Evolutionary conservation across 2,329 filamentous ascomycete genomes (phyloP), one percentile per base, ranked within the genome.

Genomic region (Pseudogymnoascus sp.): DNA sequence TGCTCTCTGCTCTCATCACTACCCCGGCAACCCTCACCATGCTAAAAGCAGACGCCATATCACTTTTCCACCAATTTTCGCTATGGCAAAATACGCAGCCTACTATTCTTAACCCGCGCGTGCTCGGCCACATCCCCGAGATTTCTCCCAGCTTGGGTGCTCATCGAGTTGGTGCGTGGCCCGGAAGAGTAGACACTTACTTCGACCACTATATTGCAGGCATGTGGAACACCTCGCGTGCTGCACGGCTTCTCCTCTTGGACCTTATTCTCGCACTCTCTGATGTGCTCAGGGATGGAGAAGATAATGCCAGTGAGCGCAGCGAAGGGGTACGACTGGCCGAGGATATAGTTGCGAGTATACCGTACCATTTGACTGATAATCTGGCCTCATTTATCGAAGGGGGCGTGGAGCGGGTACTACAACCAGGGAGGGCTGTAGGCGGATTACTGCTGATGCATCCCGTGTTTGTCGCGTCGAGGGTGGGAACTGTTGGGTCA

Each of bases 151-250:
- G 43, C 25, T 22, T 25, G 22, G 22, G 36, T 3, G 18, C 35
- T 22, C 9, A 38, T 2, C 9, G 30, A 61, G 79, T 79, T 3
- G 81, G 83, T 63, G 79, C 81, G 0, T 85, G 79, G 66, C 82
- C 83, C 0, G 82, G 83, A 2, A 76, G 79, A 6, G 77, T 85
- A 36, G 82, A 86, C 66, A 73, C 79, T 2, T 86, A 85, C 67
- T 74, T 75, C 47, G 81, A 85, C 68, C 74, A 83, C 50, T 85
- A 79, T 76, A 79, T 83, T 39, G 78, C 78, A 18, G 80, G 77
- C 63, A 75, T 83, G 5, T 81, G 78, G 77, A 85, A 85, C 69
- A 74, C 81, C 73, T 74, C 77, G 65, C 76, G 82, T 14, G 76
- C 78, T 14, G 76, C 78, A 7, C 76, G 82, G 4, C 73, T 85